Percentiles rank a stretch among this genome's conserved stretches.
Evolutionary conservation across 2,329 filamentous ascomycete species (phyloP).

Genomic region (Botryotinia convoluta): DNA sequence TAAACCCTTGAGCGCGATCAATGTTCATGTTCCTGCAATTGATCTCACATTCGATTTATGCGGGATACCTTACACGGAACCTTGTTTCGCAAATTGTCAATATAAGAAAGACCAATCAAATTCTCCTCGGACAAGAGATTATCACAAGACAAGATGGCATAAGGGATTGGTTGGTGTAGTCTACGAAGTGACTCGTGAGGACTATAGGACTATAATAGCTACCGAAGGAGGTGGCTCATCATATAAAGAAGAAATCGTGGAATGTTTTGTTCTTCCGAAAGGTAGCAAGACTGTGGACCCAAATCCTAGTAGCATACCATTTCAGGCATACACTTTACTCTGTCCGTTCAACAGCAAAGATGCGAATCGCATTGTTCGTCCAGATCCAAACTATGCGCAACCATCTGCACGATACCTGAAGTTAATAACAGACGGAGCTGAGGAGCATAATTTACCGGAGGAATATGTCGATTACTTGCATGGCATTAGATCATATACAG

Average conservation of each 20-base stretch:
- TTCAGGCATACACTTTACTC: conserved; percentile 86
- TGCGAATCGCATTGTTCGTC: conserved; percentile 44
- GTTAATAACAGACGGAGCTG: conserved; percentile 73
- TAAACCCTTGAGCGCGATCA: conserved; percentile 74
- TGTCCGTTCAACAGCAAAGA: conserved; percentile 39
- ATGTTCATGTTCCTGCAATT: conserved; percentile 77
- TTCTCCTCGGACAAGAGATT: conserved; percentile 36
- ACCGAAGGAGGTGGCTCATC: conserved; percentile 84
- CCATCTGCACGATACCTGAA: conserved; percentile 80
- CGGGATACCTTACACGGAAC: conserved; percentile 81
- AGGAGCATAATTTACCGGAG: conserved; percentile 73
- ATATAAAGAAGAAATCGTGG: conserved; percentile 81
- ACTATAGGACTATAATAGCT: conserved; percentile 82
- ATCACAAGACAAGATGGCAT: conserved; percentile 63
- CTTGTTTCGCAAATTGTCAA: conserved; percentile 87
- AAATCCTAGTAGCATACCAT: conserved; percentile 59
- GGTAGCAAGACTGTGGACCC: conserved; percentile 59
- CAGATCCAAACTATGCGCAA: conserved; percentile 72
- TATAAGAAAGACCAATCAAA: conserved; percentile 38
- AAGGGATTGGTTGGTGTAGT: conserved; percentile 89
- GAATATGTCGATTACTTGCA: conserved; percentile 75
- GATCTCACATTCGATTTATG: conserved; percentile 81
- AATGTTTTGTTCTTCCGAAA: conserved; percentile 68
- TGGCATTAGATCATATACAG: conserved; percentile 65
- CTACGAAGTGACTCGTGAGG: conserved; percentile 82